These are phyloP conservation scores for Clitopilus hobsonii DNA, from an alignment of 768 basidiomycete genomes.

Conservation along the genomic window DNA sequence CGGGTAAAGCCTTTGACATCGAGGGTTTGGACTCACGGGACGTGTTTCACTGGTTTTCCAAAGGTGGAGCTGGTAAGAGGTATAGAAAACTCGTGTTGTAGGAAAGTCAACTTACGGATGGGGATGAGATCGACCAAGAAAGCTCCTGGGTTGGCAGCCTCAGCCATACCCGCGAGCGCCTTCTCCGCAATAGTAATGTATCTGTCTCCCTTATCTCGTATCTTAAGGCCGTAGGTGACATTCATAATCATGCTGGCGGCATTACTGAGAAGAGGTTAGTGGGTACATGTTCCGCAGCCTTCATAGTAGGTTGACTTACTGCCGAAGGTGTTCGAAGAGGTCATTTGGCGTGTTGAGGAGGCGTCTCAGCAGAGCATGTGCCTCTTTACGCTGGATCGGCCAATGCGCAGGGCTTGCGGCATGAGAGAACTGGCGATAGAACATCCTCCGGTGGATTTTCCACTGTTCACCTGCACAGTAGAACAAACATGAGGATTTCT, in stretches of 20 bases:
- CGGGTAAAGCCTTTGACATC: neutral
- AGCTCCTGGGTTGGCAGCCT: conserved; percentile 46
- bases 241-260: conserved; percentile 50
- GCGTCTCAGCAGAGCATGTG: conserved; percentile 38
- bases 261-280: conserved; percentile 27
- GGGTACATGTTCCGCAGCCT: no score
- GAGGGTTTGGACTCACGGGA: conserved; percentile 30
- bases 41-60: conserved; percentile 50
- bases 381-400: conserved; percentile 41
- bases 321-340: conserved; percentile 44
- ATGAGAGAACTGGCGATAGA: conserved; percentile 47
- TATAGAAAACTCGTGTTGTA: neutral
- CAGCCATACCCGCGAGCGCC: conserved; percentile 45
- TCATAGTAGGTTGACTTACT: conserved; percentile 31
- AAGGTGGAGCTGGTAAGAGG: neutral
- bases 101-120: conserved; percentile 19
- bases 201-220: conserved; percentile 35
- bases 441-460: conserved; percentile 48
- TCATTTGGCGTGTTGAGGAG: conserved; percentile 38
- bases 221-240: conserved; percentile 45
- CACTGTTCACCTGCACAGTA: conserved; percentile 41
- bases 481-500: neutral
- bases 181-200: conserved; percentile 50
- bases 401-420: conserved; percentile 34
- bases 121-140: conserved; percentile 50